Percentiles rank a stretch among this genome's conserved stretches.
These are phyloP conservation scores for Lactarius psammicola DNA, from an alignment of 768 basidiomycete genomes.

Conservation along the genomic window DNA sequence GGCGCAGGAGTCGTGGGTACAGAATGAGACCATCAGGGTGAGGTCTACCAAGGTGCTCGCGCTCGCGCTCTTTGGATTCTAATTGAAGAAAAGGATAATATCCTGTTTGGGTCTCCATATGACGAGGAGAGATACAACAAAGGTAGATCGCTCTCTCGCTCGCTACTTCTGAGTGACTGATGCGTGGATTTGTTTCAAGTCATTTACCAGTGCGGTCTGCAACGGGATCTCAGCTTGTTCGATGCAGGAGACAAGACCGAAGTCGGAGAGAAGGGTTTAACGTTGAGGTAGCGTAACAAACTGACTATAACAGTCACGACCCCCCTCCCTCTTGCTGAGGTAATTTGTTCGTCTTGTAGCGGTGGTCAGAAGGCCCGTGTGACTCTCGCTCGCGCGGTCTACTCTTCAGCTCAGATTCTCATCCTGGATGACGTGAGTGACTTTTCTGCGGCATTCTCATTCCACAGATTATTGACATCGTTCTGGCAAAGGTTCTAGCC, in stretches of 20 bases:
- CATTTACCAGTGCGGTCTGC: conserved; percentile 30
- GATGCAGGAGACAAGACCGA: conserved; percentile 52
- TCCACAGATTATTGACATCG: neutral
- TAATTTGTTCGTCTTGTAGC: conserved; percentile 27
- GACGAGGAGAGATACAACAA: conserved; percentile 46
- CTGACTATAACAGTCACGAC: neutral
- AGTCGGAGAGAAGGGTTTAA: conserved; percentile 58
- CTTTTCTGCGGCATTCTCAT: neutral
- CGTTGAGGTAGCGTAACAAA: conserved; percentile 34
- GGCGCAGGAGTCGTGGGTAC: conserved; percentile 83
- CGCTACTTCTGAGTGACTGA: neutral
- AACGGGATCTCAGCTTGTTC: conserved; percentile 47
- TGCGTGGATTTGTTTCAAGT: neutral
- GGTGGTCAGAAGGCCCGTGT: conserved; percentile 62
- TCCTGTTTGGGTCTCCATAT: conserved; percentile 48
- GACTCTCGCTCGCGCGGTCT: conserved; percentile 57
- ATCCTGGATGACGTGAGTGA: conserved; percentile 69
- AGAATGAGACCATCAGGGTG: conserved; percentile 72
- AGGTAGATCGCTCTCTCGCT: conserved; percentile 29
- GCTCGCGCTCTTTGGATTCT: neutral
- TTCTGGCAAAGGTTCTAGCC: conserved; percentile 39
- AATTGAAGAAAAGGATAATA: conserved; percentile 42
- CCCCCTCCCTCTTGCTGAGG: neutral
- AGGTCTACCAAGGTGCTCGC: neutral
- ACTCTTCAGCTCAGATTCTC: too few relatives aligned